phyloP scores from a whole-genome alignment of 768 basidiomycete species.

The Lactifluus pinguis region DNA sequence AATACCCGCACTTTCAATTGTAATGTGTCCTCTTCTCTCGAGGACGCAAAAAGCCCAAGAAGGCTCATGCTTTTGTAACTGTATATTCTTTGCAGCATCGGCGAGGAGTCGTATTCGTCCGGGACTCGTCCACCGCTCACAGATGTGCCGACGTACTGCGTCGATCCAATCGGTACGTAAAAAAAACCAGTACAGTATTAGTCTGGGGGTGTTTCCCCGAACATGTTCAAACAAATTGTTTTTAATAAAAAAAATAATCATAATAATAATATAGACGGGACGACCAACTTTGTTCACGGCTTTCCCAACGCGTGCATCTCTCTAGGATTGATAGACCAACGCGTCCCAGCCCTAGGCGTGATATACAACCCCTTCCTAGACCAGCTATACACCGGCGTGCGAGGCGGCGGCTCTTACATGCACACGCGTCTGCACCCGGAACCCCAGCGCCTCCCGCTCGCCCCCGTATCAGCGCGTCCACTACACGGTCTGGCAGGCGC shows the following conservation, averaged over 20 bases:
- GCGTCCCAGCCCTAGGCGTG: slow-evolving; percentile 47
- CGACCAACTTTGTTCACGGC: slow-evolving; percentile 80
- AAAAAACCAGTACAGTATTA: background rate
- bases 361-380: slow-evolving; percentile 72
- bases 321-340: slow-evolving; percentile 77
- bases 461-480: slow-evolving; percentile 36
- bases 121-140: no score
- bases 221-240: background rate
- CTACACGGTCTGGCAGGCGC: slow-evolving; percentile 62
- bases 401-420: slow-evolving; percentile 73
- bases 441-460: slow-evolving; percentile 52
- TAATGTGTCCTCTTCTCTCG: slow-evolving; percentile 24
- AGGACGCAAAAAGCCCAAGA: background rate
- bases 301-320: slow-evolving; percentile 88
- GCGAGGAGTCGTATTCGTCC: slow-evolving; percentile 37
- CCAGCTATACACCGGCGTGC: slow-evolving; percentile 73
- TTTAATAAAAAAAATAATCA: slow-evolving; percentile 23
- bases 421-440: slow-evolving; percentile 25
- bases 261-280: slow-evolving; percentile 43
- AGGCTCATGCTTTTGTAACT: background rate
- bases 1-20: slow-evolving; percentile 78
- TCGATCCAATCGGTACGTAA: slow-evolving; percentile 12
- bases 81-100: slow-evolving; percentile 48
- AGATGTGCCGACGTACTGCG: no score
- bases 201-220: no score